Conservation (phyloP, 495 filamentous ascomycete species). For the Aspergillus leporis region DNA sequence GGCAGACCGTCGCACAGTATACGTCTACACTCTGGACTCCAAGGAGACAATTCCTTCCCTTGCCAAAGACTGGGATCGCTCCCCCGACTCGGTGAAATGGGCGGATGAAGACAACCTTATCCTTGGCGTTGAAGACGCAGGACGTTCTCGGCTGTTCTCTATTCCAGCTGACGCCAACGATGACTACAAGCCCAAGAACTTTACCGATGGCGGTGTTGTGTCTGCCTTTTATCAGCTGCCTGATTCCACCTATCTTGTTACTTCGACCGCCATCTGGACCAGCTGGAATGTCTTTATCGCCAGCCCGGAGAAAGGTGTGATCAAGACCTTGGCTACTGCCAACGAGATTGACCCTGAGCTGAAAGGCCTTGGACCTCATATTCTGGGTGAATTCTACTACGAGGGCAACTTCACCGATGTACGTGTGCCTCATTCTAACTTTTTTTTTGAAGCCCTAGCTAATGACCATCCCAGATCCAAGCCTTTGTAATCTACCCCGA, state of each 20-base stretch:
- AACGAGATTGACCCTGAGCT: conserved; percentile 40
- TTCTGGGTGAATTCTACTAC: conserved; percentile 42
- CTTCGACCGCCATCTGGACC: conserved; percentile 33
- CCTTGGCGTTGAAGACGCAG: conserved; percentile 34
- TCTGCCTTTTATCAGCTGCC: conserved; percentile 33
- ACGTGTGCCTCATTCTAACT: conserved; percentile 1
- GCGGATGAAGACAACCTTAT: conserved; percentile 34
- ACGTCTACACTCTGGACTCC: conserved; percentile 33
- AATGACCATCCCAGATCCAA: conserved; percentile 36
- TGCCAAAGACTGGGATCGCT: conserved; percentile 43
- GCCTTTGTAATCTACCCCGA: conserved; percentile 50
- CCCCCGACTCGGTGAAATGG: conserved; percentile 38
- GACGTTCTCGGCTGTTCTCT: conserved; percentile 31
- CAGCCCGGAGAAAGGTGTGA: conserved; percentile 26
- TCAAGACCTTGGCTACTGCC: conserved; percentile 29
- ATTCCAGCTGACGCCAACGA: conserved; percentile 31
- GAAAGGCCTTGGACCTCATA: conserved; percentile 26
- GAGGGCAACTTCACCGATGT: conserved; percentile 39
- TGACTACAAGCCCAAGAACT: conserved; percentile 34
- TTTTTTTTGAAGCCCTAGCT: too few relatives aligned
- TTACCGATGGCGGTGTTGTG: conserved; percentile 30
- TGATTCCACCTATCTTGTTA: conserved; percentile 34
- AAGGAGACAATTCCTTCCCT: conserved; percentile 31
- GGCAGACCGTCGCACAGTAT: conserved; percentile 37
- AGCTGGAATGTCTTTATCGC: conserved; percentile 37